A percentile compares a stretch with the other conserved stretches of the same genome.
Evolutionary conservation across 441 rosid species (phyloP).

Genomic region (Jatropha podagrica): DNA sequence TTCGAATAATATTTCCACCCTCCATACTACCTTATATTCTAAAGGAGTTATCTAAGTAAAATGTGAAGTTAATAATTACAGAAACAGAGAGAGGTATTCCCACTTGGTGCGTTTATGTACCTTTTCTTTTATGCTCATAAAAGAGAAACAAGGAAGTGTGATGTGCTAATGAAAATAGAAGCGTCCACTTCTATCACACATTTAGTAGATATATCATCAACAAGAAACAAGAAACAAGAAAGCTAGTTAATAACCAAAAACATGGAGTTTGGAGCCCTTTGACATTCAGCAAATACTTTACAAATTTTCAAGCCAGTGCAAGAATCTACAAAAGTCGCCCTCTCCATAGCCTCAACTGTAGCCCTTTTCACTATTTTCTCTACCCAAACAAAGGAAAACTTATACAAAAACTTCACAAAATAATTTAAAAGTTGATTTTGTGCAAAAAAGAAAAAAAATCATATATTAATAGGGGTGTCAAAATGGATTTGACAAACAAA

Average conservation of each 20-base stretch:
- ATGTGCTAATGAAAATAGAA: neutral
- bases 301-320: constrained; percentile 2
- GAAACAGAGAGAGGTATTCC: neutral
- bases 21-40: neutral
- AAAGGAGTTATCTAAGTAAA: neutral
- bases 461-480: neutral
- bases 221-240: neutral
- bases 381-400: neutral
- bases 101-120: neutral
- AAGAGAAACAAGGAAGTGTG: neutral
- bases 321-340: neutral
- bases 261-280: neutral
- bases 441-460: neutral
- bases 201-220: neutral
- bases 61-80: neutral
- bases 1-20: neutral
- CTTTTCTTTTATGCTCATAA: neutral
- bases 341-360: neutral
- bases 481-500: neutral
- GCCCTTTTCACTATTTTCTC: neutral
- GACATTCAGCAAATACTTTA: neutral
- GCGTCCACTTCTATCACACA: constrained; percentile 3
- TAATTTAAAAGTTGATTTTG: neutral
- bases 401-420: neutral
- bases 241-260: neutral